These are phyloP conservation scores for Plasmodium berghei DNA, from an alignment of 169 alveolate genomes.

Conservation along the genomic window DNA sequence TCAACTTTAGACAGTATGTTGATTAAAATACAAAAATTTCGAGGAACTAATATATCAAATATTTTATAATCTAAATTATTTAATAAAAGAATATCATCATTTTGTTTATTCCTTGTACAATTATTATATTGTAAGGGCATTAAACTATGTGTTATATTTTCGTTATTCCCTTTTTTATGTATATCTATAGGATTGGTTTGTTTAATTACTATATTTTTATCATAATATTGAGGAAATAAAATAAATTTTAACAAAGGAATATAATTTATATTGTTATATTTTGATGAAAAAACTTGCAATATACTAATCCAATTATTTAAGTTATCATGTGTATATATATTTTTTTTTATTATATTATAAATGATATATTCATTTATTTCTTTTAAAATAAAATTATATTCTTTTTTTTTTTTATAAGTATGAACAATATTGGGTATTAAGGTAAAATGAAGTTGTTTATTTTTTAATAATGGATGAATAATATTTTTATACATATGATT, in stretches of 20 bases:
- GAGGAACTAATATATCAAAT: conserved; percentile 22
- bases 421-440: conserved; percentile 37
- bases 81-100: neutral
- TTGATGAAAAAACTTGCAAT: conserved; percentile 45
- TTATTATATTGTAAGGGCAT: neutral
- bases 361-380: conserved; percentile 18
- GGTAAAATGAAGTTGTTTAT: neutral
- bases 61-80: conserved; percentile 7
- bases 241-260: conserved; percentile 21
- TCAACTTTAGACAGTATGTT: conserved; percentile 31
- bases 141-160: neutral
- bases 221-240: neutral
- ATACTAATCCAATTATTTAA: conserved; percentile 36
- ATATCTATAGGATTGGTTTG: neutral
- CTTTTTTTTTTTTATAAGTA: conserved; percentile 46
- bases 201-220: neutral
- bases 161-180: neutral
- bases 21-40: conserved; percentile 30
- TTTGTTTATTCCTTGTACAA: neutral
- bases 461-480: conserved; percentile 33
- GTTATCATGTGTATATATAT: conserved; percentile 10
- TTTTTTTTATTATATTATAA: neutral
- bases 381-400: conserved; percentile 15
- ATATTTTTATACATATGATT: conserved; percentile 15
- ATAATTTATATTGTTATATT: conserved; percentile 33